phyloP scores from a whole-genome alignment of 179 eudicot species.

The Sideroxylon spinosum region DNA sequence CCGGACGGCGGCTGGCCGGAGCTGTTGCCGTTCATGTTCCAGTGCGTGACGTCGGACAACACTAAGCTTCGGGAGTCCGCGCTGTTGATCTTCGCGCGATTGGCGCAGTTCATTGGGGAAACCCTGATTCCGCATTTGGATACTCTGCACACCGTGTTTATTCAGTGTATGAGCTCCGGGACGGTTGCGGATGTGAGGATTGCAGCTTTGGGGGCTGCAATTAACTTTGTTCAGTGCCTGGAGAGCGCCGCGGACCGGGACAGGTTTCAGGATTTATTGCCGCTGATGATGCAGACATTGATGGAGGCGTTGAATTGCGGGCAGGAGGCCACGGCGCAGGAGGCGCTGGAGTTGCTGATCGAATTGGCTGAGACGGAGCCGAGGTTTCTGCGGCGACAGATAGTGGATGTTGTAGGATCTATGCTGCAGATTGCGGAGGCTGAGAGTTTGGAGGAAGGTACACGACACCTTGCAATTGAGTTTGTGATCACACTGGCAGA shows the following conservation, averaged over 20 bases:
- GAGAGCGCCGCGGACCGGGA: slow-evolving; percentile 49
- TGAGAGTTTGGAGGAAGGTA: slow-evolving; percentile 67
- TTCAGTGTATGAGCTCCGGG: slow-evolving; percentile 21
- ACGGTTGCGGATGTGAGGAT: slow-evolving; percentile 49
- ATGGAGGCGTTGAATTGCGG: slow-evolving; percentile 63
- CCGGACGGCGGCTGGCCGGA: slow-evolving; percentile 38
- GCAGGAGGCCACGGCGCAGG: slow-evolving; percentile 84
- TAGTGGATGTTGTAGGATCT: slow-evolving; percentile 65
- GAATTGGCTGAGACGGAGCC: slow-evolving; percentile 83
- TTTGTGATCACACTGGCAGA: slow-evolving; percentile 79
- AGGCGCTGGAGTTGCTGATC: slow-evolving; percentile 70
- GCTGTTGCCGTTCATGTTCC: slow-evolving; percentile 40
- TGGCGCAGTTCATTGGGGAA: slow-evolving; percentile 38
- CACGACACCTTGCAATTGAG: slow-evolving; percentile 69
- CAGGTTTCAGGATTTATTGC: slow-evolving; percentile 75
- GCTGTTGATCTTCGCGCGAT: slow-evolving; percentile 32
- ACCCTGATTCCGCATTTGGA: slow-evolving; percentile 28
- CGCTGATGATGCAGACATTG: slow-evolving; percentile 76
- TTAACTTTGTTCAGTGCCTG: slow-evolving; percentile 77
- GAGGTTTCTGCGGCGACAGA: slow-evolving; percentile 67
- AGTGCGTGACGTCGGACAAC: slow-evolving; percentile 30
- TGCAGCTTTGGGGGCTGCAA: slow-evolving; percentile 64
- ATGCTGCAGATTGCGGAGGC: slow-evolving; percentile 91
- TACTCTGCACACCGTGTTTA: slow-evolving; percentile 27
- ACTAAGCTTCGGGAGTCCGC: slow-evolving; percentile 28